These are phyloP conservation scores for Aureobasidium melanogenum DNA, from an alignment of 2,329 filamentous ascomycete genomes.

Conservation along the genomic window DNA sequence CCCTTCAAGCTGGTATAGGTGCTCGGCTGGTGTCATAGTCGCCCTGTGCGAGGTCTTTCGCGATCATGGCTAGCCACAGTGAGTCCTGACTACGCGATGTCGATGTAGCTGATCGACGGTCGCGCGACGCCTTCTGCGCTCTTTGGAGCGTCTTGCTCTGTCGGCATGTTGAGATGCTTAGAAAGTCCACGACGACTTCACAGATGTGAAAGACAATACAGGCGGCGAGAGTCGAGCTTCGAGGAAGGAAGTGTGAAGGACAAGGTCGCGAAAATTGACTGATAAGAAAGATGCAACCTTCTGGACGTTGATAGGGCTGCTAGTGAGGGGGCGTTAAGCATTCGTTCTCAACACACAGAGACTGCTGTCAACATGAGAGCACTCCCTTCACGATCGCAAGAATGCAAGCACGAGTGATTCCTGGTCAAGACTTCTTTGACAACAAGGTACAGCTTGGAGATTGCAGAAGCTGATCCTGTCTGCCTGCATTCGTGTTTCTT, in stretches of 20 bases:
- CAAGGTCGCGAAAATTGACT: neutral
- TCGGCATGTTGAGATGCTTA: neutral
- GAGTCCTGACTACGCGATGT: neutral
- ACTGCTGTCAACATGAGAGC: too few relatives aligned
- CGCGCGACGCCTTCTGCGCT: neutral
- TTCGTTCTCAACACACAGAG: neutral
- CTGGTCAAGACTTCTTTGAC: too few relatives aligned
- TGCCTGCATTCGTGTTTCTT: too few relatives aligned
- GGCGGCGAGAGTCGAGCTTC: too few relatives aligned
- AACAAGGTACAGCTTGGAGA: too few relatives aligned
- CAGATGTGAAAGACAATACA: neutral
- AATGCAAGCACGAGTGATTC: too few relatives aligned
- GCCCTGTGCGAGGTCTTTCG: neutral
- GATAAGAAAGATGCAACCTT: neutral
- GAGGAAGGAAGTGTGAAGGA: neutral
- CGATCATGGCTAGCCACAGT: neutral
- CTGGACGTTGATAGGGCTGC: neutral
- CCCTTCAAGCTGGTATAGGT: neutral
- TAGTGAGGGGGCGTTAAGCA: too few relatives aligned
- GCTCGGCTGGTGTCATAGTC: neutral
- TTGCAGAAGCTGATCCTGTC: neutral
- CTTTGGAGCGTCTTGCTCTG: neutral
- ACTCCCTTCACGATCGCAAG: too few relatives aligned
- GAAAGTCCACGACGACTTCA: neutral
- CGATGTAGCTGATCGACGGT: neutral